Conservation (phyloP, 306 rosid genomes). For the Pyrus betulifolia region DNA sequence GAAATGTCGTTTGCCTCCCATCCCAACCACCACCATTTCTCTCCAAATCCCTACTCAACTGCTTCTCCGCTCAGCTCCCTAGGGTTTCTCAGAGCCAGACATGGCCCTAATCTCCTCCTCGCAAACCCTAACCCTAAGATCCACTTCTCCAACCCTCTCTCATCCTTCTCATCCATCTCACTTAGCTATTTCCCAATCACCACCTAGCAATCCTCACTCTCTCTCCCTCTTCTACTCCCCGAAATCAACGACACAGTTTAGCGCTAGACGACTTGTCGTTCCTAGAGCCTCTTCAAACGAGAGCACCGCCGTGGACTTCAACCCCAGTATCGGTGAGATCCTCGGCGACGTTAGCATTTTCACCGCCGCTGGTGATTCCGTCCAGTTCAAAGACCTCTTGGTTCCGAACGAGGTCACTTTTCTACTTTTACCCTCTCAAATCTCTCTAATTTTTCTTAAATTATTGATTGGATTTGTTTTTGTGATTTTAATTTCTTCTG, state of each 20-base stretch:
- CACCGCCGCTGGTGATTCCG: slow-evolving; percentile 61
- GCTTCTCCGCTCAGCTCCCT: background rate
- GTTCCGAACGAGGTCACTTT: slow-evolving; percentile 48
- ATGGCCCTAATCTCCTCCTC: slow-evolving; percentile 35
- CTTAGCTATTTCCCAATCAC: slow-evolving; percentile 4
- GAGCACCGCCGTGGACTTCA: slow-evolving; percentile 15
- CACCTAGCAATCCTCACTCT: background rate
- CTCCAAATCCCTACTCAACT: background rate
- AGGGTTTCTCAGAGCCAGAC: slow-evolving; percentile 17
- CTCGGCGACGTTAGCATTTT: slow-evolving; percentile 47
- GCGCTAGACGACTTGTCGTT: slow-evolving; percentile 16
- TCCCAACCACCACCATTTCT: background rate
- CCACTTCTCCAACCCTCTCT: slow-evolving; percentile 8
- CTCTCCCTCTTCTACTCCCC: background rate
- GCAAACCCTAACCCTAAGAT: background rate
- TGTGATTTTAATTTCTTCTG: background rate
- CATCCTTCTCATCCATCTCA: slow-evolving; percentile 15
- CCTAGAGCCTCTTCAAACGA: slow-evolving; percentile 22
- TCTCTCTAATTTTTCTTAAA: background rate
- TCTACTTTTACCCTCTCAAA: background rate
- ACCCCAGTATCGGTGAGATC: slow-evolving; percentile 27
- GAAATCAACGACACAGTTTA: background rate
- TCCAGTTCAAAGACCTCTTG: slow-evolving; percentile 63
- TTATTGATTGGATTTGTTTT: background rate
- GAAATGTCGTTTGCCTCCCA: background rate